Evolutionary conservation across 495 filamentous ascomycete species (phyloP), one percentile per base, ranked within the genome.

Genomic region (Podospora appendiculata): DNA sequence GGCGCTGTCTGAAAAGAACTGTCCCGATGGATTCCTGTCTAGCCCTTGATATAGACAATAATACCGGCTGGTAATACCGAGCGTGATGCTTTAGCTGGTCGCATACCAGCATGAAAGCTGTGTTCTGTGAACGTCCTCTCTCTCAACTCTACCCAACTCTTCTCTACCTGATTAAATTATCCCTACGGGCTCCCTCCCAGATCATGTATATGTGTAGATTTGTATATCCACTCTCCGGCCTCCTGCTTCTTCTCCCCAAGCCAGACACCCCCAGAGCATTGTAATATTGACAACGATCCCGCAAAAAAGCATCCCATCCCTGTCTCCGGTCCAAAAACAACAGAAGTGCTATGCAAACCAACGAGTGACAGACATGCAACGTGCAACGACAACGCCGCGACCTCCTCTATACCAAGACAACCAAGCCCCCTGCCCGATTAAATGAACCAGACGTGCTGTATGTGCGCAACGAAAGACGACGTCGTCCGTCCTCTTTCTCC

Each of bases 311-410:
- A 25, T 25, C 8, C 38, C 38, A 8, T 40, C 38, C 38, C 38
- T 14, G n/a, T 40, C 25, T 25, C 25, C 25, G 33, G 13, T 42
- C 12, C 41, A 46, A 32, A 34, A n/a, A 32, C 19, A 46, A 34
- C 14, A 33, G 11, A 33, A 46, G 2, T 46, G 44, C 44, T 46
- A 46, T 46, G 44, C 44, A 46, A 46, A 46, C 32, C 44, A 46
- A 34, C 17, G 44, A 46, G 44, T 46, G 44, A 3, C 8, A 42
- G 14, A 42, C 8, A 14, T 42, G 5, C 41, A 17, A 17, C 11
- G 41, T 17, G 41, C 41, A 41, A 41, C 39, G 11, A 41, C 39
- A 41, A 13, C 39, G 39, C 39, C 17, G 17, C 39, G 13, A 41
- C 39, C 39, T 25, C 25, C 25, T 25, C 25, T 25, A 25, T 25